Evolutionary conservation across 768 basidiomycete genomes (phyloP).

Genomic region (Tubosaeta brunneosetosa): DNA sequence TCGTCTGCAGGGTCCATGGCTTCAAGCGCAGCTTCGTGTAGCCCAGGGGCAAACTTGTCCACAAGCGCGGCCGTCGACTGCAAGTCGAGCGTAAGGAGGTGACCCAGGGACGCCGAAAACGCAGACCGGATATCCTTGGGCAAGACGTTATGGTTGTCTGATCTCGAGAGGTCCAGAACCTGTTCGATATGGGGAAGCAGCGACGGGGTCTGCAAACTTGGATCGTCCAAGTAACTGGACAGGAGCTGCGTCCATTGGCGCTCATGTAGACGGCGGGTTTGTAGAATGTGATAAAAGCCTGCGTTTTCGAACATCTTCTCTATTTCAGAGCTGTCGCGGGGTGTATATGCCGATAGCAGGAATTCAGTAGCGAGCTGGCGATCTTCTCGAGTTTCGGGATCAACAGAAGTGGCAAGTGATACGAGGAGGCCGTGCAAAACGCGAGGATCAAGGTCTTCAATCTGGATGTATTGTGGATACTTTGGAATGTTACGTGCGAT

Average conservation of each 20-base stretch:
- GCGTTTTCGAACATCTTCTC: constrained; percentile 70
- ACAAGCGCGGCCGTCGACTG: constrained; percentile 66
- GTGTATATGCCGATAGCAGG: constrained; percentile 86
- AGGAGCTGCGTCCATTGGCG: constrained; percentile 71
- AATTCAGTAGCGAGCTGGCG: constrained; percentile 93
- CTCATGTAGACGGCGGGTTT: constrained; percentile 74
- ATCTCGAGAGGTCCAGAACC: constrained; percentile 47
- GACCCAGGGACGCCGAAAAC: constrained; percentile 56
- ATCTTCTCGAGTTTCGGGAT: constrained; percentile 81
- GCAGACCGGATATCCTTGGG: constrained; percentile 52
- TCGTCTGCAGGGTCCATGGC: constrained; percentile 43
- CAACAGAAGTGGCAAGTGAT: constrained; percentile 69
- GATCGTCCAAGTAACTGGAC: constrained; percentile 70
- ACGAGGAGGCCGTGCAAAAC: constrained; percentile 72
- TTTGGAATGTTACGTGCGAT: constrained; percentile 95
- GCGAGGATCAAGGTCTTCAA: constrained; percentile 48
- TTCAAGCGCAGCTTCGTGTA: constrained; percentile 63
- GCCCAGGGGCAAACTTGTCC: constrained; percentile 58
- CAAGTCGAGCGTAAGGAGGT: constrained; percentile 59
- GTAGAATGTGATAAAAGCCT: constrained; percentile 88
- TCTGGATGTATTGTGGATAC: constrained; percentile 76
- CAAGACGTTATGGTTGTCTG: constrained; percentile 44
- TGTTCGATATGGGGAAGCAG: constrained; percentile 65
- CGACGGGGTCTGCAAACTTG: constrained; percentile 52
- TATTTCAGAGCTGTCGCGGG: constrained; percentile 68